Evolutionary conservation across 2,329 filamentous ascomycete genomes (phyloP).

Genomic region (Paecilomyces sp.): DNA sequence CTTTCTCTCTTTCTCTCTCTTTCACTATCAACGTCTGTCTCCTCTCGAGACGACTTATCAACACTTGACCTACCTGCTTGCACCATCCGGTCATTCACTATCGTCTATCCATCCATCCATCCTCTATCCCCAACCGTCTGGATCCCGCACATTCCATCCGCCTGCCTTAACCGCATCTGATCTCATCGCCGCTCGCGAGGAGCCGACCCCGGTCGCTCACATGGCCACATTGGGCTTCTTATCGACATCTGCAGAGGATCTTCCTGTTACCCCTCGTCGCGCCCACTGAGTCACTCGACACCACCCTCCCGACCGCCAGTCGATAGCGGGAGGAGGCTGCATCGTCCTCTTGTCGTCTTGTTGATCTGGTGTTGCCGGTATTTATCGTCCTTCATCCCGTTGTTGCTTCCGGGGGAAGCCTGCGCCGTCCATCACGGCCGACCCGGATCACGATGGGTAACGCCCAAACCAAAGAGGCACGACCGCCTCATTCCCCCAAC

Average conservation of each 20-base stretch:
- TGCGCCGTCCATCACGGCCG: background rate
- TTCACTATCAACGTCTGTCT: background rate
- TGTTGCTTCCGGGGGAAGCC: background rate
- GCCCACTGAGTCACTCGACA: slow-evolving; percentile 6
- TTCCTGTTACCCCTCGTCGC: slow-evolving; percentile 5
- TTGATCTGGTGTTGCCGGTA: slow-evolving; percentile 1
- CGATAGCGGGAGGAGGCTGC: background rate
- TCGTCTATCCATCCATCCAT: background rate
- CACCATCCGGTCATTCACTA: background rate
- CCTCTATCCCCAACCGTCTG: background rate
- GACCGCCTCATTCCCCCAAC: slow-evolving; percentile 19
- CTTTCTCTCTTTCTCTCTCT: slow-evolving; percentile 1
- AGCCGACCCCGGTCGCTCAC: slow-evolving; percentile 14
- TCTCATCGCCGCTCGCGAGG: slow-evolving; percentile 16
- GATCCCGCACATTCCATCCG: slow-evolving; percentile 10
- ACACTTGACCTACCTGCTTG: background rate
- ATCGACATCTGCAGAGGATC: slow-evolving; percentile 4
- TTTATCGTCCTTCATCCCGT: background rate
- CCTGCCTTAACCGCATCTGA: slow-evolving; percentile 15
- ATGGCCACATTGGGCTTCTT: slow-evolving; percentile 20
- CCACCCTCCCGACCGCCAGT: background rate
- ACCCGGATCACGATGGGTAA: slow-evolving; percentile 33
- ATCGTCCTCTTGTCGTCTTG: background rate
- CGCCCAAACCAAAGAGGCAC: slow-evolving; percentile 40
- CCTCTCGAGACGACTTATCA: background rate